Evolutionary conservation across 768 basidiomycete species (phyloP), one percentile per base, ranked within the genome.

Genomic region (Lentinula guzmanii): DNA sequence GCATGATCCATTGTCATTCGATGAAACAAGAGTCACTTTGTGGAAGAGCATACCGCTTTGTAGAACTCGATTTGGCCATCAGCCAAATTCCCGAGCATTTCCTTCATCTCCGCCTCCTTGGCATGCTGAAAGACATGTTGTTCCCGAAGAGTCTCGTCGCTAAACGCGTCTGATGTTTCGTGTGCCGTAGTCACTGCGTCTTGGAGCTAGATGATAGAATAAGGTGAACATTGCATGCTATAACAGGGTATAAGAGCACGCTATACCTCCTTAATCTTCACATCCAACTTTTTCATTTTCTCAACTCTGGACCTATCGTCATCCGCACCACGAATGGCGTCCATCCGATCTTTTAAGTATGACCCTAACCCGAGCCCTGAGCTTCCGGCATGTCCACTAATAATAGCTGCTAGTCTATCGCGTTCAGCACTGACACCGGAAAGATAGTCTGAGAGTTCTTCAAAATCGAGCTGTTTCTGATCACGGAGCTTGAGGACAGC

Each of bases 391-490:
- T 90, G 93, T n/a, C 91, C 94, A 61, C 83, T 87, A 68, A 93
- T 91, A 48, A 98, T 81, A 1, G 93, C 93, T 18, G 95, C 87
- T 9, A 99, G 78, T 50, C 97, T 80, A 69, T 99, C 97, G 21
- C 97, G 87, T 74, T 99, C 97, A 10, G 87, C 79, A 0, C 93
- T 94, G 50, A 98, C 87, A n/a, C 90, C 91, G 5, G 91, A 91
- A 11, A 99, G 81, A 73, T 98, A 98, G 57, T 94, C 91, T 2
- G 94, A 93, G 8, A 98, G 82, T 71, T 98, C 96, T 74, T 99
- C 97, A 65, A 98, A 96, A 70, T 99, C 97, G 60, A 98, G 85
- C 72, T 99, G 97, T 73, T 98, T 99, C 75, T 98, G 97, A 71
- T 98, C 97, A 50, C 97, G 87, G 34, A 97, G 82, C 73, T 93